These are phyloP conservation scores for Phytopythium vexans DNA, from an alignment of 352 stramenopile genomes.

Conservation along the genomic window DNA sequence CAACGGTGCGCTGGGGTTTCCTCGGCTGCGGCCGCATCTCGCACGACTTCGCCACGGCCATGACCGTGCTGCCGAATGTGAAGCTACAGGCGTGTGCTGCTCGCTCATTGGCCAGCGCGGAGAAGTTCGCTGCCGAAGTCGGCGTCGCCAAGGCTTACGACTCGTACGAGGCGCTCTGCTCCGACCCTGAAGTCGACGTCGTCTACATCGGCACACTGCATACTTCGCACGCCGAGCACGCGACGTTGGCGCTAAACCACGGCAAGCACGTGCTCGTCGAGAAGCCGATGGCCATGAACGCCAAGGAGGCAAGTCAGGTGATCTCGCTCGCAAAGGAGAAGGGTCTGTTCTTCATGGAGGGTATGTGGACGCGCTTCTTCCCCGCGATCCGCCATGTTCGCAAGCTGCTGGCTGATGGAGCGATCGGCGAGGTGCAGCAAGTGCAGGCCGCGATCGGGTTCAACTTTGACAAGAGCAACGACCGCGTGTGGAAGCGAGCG, in stretches of 20 bases:
- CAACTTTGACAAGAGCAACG: conserved; percentile 35
- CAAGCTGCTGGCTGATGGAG: conserved; percentile 42
- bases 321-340: conserved; percentile 59
- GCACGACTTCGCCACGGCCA: conserved; percentile 51
- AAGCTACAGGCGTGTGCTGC: conserved; percentile 47
- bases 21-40: conserved; percentile 70
- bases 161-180: conserved; percentile 82
- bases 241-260: conserved; percentile 67
- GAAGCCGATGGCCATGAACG: conserved; percentile 91
- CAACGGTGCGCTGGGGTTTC: conserved; percentile 41
- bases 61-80: conserved; percentile 19
- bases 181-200: conserved; percentile 82
- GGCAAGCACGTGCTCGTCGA: conserved; percentile 93
- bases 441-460: conserved; percentile 75
- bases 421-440: conserved; percentile 67
- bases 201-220: conserved; percentile 94
- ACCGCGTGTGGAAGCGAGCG: conserved; percentile 62
- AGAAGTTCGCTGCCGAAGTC: conserved; percentile 40
- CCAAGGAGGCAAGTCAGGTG: conserved; percentile 65
- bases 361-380: conserved; percentile 88
- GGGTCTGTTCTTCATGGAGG: conserved; percentile 80
- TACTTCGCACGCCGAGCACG: conserved; percentile 75
- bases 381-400: conserved; percentile 59
- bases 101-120: conserved; percentile 37
- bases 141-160: conserved; percentile 62